A percentile compares a stretch with the other conserved stretches of the same genome.
phyloP scores from a whole-genome alignment of 2,329 filamentous ascomycete genomes.

The Verticillium nonalfalfae region DNA sequence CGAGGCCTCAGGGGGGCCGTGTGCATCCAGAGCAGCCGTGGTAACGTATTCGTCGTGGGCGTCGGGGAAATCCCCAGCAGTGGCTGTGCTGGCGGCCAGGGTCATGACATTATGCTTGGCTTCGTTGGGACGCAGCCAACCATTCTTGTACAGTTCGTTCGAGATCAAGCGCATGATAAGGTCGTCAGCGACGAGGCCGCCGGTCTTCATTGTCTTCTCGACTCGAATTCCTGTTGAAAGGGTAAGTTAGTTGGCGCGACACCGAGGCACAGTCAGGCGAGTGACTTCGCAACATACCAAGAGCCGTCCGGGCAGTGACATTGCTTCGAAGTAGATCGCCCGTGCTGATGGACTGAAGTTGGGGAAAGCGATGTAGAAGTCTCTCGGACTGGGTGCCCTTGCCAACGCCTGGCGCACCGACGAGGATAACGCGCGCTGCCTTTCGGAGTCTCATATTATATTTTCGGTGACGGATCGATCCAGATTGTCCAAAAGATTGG shows the following conservation, averaged over 20 bases:
- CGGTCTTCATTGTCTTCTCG: constrained; percentile 79
- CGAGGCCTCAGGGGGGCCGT: constrained; percentile 38
- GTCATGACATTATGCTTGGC: constrained; percentile 43
- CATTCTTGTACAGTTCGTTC: constrained; percentile 76
- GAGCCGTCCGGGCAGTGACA: constrained; percentile 79
- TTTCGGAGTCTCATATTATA: constrained; percentile 58
- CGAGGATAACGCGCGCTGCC: constrained; percentile 88
- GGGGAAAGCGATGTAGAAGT: constrained; percentile 77
- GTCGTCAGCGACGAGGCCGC: constrained; percentile 83
- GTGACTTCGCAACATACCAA: constrained; percentile 52
- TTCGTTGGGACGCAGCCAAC: constrained; percentile 62
- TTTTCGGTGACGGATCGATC: neutral
- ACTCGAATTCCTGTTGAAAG: constrained; percentile 70
- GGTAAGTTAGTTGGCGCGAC: neutral
- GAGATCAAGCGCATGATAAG: constrained; percentile 91
- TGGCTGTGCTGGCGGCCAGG: constrained; percentile 34
- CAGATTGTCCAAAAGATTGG: constrained; percentile 2
- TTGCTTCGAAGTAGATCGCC: constrained; percentile 89
- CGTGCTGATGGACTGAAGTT: constrained; percentile 86
- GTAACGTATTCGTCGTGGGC: constrained; percentile 31
- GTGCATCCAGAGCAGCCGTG: constrained; percentile 29
- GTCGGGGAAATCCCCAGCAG: constrained; percentile 27
- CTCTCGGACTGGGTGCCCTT: constrained; percentile 95
- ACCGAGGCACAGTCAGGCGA: neutral
- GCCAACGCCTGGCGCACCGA: constrained; percentile 93